Evolutionary conservation across 2,329 filamentous ascomycete genomes (phyloP).

Genomic region (Mollisia scopiformis): DNA sequence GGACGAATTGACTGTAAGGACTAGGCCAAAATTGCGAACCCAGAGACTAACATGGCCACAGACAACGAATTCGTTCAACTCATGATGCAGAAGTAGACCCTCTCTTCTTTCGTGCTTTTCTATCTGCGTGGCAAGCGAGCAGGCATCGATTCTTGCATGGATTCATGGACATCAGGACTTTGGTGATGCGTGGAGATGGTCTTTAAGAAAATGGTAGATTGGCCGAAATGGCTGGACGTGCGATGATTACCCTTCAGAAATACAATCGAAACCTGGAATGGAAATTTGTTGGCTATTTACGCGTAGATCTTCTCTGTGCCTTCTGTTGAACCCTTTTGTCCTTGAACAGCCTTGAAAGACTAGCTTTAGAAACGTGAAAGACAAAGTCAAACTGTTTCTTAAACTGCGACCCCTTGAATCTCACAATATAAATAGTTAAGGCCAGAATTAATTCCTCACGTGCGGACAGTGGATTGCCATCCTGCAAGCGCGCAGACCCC

Average conservation of each 20-base stretch:
- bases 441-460: not conserved
- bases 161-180: constrained; percentile 16
- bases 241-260: constrained; percentile 31
- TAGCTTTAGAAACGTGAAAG: no score
- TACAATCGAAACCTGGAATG: constrained; percentile 9
- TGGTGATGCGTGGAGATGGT: constrained; percentile 12
- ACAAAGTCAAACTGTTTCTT: not conserved
- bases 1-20: constrained; percentile 83
- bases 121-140: constrained; percentile 17
- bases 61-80: constrained; percentile 93
- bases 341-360: not conserved
- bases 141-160: constrained; percentile 20
- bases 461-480: not conserved
- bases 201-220: constrained; percentile 15
- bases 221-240: constrained; percentile 20
- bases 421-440: not conserved
- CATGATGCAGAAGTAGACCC: constrained; percentile 87
- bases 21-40: not conserved
- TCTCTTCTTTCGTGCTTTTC: constrained; percentile 18
- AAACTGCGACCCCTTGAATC: not conserved
- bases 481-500: constrained; percentile 5
- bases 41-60: constrained; percentile 43
- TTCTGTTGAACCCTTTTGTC: not conserved
- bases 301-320: not conserved
- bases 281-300: not conserved